Percentiles rank a stretch among this genome's conserved stretches.
Conservation (phyloP, 2,329 filamentous ascomycete species). For the Coniochaeta ligniaria region DNA sequence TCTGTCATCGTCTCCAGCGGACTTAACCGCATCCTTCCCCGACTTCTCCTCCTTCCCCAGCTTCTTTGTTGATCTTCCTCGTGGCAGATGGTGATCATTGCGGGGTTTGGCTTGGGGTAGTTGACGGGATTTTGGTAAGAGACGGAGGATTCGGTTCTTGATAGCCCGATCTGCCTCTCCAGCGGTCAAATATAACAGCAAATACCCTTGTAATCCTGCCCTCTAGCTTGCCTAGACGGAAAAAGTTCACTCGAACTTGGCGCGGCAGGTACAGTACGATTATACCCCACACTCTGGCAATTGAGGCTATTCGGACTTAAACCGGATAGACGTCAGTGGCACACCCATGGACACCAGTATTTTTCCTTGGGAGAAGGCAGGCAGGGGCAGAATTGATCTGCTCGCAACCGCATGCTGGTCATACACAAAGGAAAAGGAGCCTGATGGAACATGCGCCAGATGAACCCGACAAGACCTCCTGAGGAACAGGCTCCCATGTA, state of each 20-base stretch:
- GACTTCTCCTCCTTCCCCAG: background rate
- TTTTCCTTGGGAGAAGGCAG: background rate
- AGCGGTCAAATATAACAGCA: background rate
- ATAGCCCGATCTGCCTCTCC: background rate
- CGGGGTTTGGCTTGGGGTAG: slow-evolving; percentile 1
- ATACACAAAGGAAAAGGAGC: background rate
- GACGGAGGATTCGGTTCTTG: background rate
- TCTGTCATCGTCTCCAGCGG: background rate
- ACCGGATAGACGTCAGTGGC: background rate
- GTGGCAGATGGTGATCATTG: background rate
- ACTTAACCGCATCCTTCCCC: background rate
- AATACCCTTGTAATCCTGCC: background rate
- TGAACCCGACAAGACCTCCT: no score
- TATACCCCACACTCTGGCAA: background rate
- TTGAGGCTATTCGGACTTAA: slow-evolving; percentile 2
- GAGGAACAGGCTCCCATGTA: no score
- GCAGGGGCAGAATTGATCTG: background rate
- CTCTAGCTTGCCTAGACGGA: background rate
- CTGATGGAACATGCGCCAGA: no score
- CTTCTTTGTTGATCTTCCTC: background rate
- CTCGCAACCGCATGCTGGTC: background rate
- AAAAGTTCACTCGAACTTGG: background rate
- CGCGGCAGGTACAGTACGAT: background rate
- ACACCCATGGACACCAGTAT: background rate
- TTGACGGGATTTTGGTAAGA: background rate